Evolutionary conservation across 345 rosid genomes (phyloP), one percentile per base, ranked within the genome.

Genomic region (Sisymbrium altissimum): DNA sequence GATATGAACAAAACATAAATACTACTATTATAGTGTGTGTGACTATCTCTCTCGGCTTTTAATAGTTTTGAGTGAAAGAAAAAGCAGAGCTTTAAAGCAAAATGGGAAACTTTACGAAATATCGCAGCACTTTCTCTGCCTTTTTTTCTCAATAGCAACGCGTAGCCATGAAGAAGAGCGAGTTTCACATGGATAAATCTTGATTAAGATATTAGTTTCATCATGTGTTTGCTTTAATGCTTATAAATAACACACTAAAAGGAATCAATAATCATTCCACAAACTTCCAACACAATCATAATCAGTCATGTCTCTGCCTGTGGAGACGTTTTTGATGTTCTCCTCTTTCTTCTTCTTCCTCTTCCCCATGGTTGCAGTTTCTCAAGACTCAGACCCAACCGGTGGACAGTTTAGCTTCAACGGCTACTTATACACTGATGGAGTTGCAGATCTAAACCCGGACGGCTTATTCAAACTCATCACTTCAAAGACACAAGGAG

Each of bases 401-500:
- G 60, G 78, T 46, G 78, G 66, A 38, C 39, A 74, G 50, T 57
- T 74, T 10, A 74, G 78, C 66, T 66, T 56, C 66, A 66, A 66
- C 43, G 60, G 72, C 2, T 73, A 7, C 50, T 46, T 73, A 19
- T 73, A 64, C 15, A 73, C 77, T 5, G 77, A 64, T 46, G 65
- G 58, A 44, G 77, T 35, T 4, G 71, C 57, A 1, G 52, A 64
- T 45, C 58, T 74, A 25, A 38, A 66, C 72, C 59, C 50, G 4
- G 78, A 74, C 52, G 78, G 78, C 27, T 35, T 74, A 3, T 66
- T 65, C 66, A 27, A 45, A 66, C 66, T 74, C 72, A 74, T 46
- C 18, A 57, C 72, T 56, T 56, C 78, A 66, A 74, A 65, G 52
- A 74, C 66, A 38, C 78, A 66, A 45, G 78, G 78, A 74, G 78